These are phyloP conservation scores for Lippia alba DNA, from an alignment of 305 asterid genomes.

Conservation along the genomic window DNA sequence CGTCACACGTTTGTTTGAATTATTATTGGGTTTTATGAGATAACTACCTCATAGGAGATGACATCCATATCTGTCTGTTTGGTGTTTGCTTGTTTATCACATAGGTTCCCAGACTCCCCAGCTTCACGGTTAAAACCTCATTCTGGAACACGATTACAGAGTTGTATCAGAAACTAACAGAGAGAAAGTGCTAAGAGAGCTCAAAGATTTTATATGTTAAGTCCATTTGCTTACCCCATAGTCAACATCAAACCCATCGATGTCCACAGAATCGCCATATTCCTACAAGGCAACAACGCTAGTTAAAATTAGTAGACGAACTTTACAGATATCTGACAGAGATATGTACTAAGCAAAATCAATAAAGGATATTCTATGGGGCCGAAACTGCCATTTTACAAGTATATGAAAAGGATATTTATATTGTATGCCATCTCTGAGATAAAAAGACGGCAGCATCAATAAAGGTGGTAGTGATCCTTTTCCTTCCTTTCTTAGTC, in stretches of 20 bases:
- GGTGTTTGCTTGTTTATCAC: conserved; percentile 98
- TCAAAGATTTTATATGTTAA: conserved; percentile 9
- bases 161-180: conserved; percentile 16
- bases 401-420: too few relatives aligned
- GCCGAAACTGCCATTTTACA: too few relatives aligned
- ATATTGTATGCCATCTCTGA: too few relatives aligned
- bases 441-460: not conserved
- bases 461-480: not conserved
- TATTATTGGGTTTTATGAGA: conserved; percentile 22
- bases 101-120: conserved; percentile 87
- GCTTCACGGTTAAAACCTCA: conserved; percentile 89
- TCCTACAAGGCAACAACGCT: conserved; percentile 54
- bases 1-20: not conserved
- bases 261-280: conserved; percentile 91
- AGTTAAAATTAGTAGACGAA: conserved; percentile 13
- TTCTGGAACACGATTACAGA: conserved; percentile 56
- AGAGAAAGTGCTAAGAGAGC: not conserved
- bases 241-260: conserved; percentile 88
- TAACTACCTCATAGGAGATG: conserved; percentile 93
- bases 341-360: too few relatives aligned
- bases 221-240: conserved; percentile 75
- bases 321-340: not conserved
- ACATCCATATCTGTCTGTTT: conserved; percentile 97
- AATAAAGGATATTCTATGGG: too few relatives aligned
- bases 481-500: conserved; percentile 3